phyloP scores from a whole-genome alignment of 768 basidiomycete genomes.

The Mycena floridula region DNA sequence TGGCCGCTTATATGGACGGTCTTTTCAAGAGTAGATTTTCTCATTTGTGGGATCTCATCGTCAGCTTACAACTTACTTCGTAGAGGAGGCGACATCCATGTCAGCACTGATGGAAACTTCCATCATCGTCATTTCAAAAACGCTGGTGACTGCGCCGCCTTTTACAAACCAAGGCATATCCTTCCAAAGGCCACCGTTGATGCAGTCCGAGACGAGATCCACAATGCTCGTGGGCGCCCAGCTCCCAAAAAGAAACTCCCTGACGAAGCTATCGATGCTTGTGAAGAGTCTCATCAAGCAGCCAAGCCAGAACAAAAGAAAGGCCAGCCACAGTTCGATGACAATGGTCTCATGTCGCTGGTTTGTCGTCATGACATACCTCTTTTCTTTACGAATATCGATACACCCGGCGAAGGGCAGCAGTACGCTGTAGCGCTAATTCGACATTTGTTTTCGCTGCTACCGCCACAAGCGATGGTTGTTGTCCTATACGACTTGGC shows the following conservation, averaged over 20 bases:
- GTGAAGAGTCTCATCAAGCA: slow-evolving; percentile 15
- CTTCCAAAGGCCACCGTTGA: slow-evolving; percentile 14
- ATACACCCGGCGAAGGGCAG: slow-evolving; percentile 14
- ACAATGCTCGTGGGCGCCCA: background rate
- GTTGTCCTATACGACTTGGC: background rate
- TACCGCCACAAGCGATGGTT: background rate
- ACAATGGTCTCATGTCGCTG: slow-evolving; percentile 18
- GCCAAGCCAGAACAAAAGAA: slow-evolving; percentile 18
- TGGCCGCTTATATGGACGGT: slow-evolving; percentile 6
- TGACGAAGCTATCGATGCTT: slow-evolving; percentile 15
- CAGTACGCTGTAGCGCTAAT: background rate
- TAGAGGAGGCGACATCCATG: slow-evolving; percentile 14
- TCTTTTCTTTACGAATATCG: slow-evolving; percentile 21
- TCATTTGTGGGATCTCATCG: background rate
- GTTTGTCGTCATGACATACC: slow-evolving; percentile 7
- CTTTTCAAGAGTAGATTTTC: slow-evolving; percentile 2
- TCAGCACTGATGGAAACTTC: slow-evolving; percentile 17
- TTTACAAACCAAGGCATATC: slow-evolving; percentile 13
- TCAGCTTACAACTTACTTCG: background rate
- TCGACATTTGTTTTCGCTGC: background rate
- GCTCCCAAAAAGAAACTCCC: slow-evolving; percentile 8
- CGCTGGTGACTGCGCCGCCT: slow-evolving; percentile 13
- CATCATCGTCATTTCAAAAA: slow-evolving; percentile 11
- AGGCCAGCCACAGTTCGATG: slow-evolving; percentile 14
- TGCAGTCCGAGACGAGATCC: slow-evolving; percentile 3